Percentiles rank a stretch among this genome's conserved stretches.
Evolutionary conservation across 805 yeast genomes (phyloP).

Genomic region (Kluyveromyces siamensis): DNA sequence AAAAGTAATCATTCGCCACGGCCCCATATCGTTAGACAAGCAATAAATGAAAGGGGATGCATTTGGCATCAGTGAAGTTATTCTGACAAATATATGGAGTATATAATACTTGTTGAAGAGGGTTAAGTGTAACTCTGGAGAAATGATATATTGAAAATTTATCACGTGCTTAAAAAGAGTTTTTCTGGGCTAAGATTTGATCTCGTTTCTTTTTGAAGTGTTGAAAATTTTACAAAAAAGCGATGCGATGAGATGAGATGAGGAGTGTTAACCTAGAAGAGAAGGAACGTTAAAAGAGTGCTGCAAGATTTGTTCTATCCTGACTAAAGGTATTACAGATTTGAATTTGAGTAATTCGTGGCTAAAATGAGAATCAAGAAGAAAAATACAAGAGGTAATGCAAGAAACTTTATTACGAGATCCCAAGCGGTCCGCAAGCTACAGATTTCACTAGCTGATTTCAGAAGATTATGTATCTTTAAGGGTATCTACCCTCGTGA

Average conservation of each 20-base stretch:
- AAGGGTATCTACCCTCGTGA: constrained; percentile 97
- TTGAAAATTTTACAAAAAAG: constrained; percentile 13
- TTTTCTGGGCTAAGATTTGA: neutral
- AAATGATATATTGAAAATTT: neutral
- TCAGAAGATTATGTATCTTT: constrained; percentile 93
- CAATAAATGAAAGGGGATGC: neutral
- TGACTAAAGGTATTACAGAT: neutral
- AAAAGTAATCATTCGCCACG: neutral
- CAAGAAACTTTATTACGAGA: constrained; percentile 86
- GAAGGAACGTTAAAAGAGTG: neutral
- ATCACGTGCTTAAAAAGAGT: neutral
- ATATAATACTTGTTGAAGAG: neutral
- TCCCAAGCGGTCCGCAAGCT: constrained; percentile 88
- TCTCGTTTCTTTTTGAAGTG: neutral
- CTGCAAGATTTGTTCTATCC: neutral
- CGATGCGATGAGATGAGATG: constrained; percentile 19
- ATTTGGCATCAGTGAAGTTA: too few relatives aligned
- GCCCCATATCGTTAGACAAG: neutral
- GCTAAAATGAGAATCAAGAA: constrained; percentile 55
- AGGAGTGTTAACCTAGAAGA: neutral
- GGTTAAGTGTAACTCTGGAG: neutral
- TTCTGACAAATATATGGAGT: neutral
- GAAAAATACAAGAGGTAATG: constrained; percentile 81
- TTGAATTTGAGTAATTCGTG: neutral
- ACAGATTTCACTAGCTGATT: constrained; percentile 92